Percentiles rank a stretch among this genome's conserved stretches.
Conservation (phyloP, 2,329 filamentous ascomycete species). For the Phaeosphaeriaceae sp. region DNA sequence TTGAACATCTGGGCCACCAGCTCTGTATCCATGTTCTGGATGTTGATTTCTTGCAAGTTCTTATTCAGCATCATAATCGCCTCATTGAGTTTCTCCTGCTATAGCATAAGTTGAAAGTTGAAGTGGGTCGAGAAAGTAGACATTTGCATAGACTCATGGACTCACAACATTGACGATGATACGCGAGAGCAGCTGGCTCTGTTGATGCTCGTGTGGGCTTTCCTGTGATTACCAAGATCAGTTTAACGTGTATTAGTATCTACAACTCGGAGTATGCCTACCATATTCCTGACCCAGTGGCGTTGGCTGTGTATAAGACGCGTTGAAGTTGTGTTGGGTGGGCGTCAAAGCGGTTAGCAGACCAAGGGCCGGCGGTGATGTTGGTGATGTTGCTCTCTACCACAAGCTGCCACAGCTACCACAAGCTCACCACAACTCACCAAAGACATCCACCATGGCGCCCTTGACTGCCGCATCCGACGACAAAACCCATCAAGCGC, state of each 20-base stretch:
- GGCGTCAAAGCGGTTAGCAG: slow-evolving; percentile 34
- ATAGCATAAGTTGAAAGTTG: slow-evolving; percentile 8
- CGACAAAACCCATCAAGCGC: slow-evolving; percentile 77
- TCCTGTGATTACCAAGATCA: slow-evolving; percentile 62
- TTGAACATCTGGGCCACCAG: slow-evolving; percentile 99
- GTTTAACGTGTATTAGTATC: slow-evolving; percentile 5
- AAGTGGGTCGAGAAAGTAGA: too few relatives aligned
- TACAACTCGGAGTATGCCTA: slow-evolving; percentile 10
- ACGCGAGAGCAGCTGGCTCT: slow-evolving; percentile 88
- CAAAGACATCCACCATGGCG: slow-evolving; percentile 61
- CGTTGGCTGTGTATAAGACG: slow-evolving; percentile 14
- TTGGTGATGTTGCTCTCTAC: slow-evolving; percentile 15
- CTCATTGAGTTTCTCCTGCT: slow-evolving; percentile 95
- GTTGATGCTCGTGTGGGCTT: slow-evolving; percentile 96
- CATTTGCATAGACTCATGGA: slow-evolving; percentile 19
- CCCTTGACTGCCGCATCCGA: slow-evolving; percentile 73
- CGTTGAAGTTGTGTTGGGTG: slow-evolving; percentile 31
- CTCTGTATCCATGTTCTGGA: slow-evolving; percentile 99
- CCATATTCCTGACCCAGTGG: slow-evolving; percentile 28
- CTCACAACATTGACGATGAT: slow-evolving; percentile 97
- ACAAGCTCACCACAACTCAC: slow-evolving; percentile 1
- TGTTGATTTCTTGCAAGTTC: slow-evolving; percentile 92
- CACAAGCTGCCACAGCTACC: slow-evolving; percentile 7
- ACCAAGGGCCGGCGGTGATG: slow-evolving; percentile 26
- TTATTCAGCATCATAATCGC: slow-evolving; percentile 92